These are phyloP conservation scores for Purpureocillium takamizusanense DNA, from an alignment of 2,329 filamentous ascomycete species.

Conservation along the genomic window DNA sequence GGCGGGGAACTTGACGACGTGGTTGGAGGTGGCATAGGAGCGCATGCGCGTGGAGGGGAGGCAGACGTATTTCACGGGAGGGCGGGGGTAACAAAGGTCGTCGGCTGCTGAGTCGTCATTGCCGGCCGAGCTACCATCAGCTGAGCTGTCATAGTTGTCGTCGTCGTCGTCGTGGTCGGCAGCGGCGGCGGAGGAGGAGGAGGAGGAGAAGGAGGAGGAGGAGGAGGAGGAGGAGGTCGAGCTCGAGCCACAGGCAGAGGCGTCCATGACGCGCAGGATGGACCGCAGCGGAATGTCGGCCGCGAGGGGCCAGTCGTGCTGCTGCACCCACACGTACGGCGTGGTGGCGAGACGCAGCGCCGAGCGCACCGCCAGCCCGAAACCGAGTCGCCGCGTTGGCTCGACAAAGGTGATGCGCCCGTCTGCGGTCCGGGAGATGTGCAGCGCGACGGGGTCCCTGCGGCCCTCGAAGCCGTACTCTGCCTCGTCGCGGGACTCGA, in stretches of 20 bases:
- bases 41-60: slow-evolving; percentile 42
- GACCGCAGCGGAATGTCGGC: slow-evolving; percentile 32
- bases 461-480: too few species aligned
- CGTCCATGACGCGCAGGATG: slow-evolving; percentile 36
- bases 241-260: too few species aligned
- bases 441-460: too few species aligned
- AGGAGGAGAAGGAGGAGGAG: too few species aligned
- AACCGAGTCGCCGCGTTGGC: slow-evolving; percentile 37
- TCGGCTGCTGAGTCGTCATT: too few species aligned
- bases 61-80: slow-evolving; percentile 39
- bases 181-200: too few species aligned
- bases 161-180: too few species aligned
- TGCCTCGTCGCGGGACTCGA: too few species aligned
- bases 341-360: slow-evolving; percentile 37
- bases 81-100: too few species aligned
- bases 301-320: slow-evolving; percentile 46
- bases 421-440: slow-evolving; percentile 12
- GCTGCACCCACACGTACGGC: slow-evolving; percentile 47
- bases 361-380: slow-evolving; percentile 43
- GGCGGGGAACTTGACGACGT: slow-evolving; percentile 31
- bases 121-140: too few species aligned
- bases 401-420: slow-evolving; percentile 39
- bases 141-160: too few species aligned
- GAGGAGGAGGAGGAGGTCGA: too few species aligned
- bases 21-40: slow-evolving; percentile 37